These are phyloP conservation scores for Strobilomyces dryophilus DNA, from an alignment of 768 basidiomycete genomes.

Conservation along the genomic window DNA sequence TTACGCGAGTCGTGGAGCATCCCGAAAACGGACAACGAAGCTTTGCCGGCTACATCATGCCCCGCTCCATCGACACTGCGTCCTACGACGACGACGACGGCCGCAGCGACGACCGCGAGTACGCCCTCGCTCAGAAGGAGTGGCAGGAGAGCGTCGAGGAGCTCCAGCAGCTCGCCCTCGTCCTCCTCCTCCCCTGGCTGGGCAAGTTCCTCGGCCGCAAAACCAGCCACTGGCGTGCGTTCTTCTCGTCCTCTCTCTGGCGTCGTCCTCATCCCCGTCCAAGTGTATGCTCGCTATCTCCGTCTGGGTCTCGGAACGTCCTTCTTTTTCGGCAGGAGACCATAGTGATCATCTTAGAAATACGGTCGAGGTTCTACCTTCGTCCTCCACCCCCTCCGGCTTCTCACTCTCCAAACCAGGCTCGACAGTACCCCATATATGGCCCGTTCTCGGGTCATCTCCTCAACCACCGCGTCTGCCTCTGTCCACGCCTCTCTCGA, in stretches of 20 bases:
- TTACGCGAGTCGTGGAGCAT: conserved; percentile 11
- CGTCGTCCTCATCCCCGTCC: conserved; percentile 8
- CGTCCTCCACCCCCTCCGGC: conserved; percentile 32
- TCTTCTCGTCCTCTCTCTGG: not conserved
- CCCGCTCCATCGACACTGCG: conserved; percentile 55
- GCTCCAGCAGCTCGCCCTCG: conserved; percentile 72
- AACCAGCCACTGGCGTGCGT: conserved; percentile 84
- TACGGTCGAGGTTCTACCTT: conserved; percentile 27
- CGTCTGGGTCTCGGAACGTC: conserved; percentile 57
- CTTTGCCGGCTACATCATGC: conserved; percentile 40
- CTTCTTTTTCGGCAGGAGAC: conserved; percentile 53
- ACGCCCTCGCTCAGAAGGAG: conserved; percentile 76
- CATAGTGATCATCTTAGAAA: conserved; percentile 15
- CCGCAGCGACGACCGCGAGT: conserved; percentile 68
- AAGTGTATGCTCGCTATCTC: conserved; percentile 71
- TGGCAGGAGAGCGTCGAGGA: conserved; percentile 91
- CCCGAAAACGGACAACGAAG: conserved; percentile 7
- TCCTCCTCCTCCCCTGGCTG: conserved; percentile 79
- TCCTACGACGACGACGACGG: conserved; percentile 42
- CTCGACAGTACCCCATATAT: conserved; percentile 43
- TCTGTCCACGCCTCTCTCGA: conserved; percentile 54
- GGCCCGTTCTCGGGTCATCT: conserved; percentile 50
- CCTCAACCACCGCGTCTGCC: conserved; percentile 56
- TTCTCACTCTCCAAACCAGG: conserved; percentile 49
- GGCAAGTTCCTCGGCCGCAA: conserved; percentile 87